These are phyloP conservation scores for Leishmania major DNA, from an alignment of 208 protist genomes.

Conservation along the genomic window DNA sequence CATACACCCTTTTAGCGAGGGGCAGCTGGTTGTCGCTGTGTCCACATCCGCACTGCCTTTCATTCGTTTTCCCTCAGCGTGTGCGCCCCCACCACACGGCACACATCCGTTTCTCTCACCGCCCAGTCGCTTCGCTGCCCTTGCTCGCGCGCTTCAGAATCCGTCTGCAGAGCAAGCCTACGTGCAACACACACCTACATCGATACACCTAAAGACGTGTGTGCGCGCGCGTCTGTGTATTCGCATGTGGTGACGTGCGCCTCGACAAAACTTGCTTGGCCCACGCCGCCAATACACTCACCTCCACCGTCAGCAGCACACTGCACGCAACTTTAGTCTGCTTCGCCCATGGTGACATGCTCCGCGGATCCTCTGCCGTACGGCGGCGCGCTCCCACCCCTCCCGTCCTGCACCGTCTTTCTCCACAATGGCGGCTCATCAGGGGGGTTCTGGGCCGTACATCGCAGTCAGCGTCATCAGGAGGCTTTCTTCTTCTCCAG, in stretches of 20 bases:
- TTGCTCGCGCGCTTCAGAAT: too few relatives aligned
- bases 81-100: not conserved
- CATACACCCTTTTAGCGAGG: too few relatives aligned
- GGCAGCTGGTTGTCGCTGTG: too few relatives aligned
- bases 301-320: not conserved
- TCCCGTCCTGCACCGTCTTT: too few relatives aligned
- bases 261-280: not conserved
- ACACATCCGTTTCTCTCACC: too few relatives aligned
- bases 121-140: too few relatives aligned
- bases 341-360: not conserved
- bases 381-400: not conserved
- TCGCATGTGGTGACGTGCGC: not conserved
- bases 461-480: constrained; percentile 46
- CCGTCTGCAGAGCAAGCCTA: too few relatives aligned
- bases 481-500: constrained; percentile 47
- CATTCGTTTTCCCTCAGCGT: too few relatives aligned
- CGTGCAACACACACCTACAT: too few relatives aligned
- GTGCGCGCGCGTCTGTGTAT: not conserved
- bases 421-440: not conserved
- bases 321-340: not conserved
- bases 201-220: not conserved
- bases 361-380: not conserved
- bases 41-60: too few relatives aligned
- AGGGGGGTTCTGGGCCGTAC: constrained; percentile 58
- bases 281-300: not conserved